Evolutionary conservation across 2,329 filamentous ascomycete species (phyloP), one percentile per base, ranked within the genome.

Genomic region (Plectosphaerella cucumerina): DNA sequence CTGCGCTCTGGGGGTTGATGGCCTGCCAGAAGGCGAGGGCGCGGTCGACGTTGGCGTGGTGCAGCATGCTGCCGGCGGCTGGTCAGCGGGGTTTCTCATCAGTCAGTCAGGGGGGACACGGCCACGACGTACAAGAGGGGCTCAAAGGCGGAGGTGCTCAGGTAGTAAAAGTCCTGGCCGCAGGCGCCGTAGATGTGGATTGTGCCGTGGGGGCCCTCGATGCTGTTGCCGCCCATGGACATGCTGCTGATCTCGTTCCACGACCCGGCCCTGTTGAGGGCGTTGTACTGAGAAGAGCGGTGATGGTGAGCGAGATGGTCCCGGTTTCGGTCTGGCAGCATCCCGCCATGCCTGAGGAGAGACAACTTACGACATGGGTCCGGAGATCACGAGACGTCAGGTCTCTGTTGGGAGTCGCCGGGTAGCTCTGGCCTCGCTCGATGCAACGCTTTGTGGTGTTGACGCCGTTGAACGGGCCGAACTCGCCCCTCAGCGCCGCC

Each of bases 41-140:
- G 39, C 84, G 78, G 59, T 87, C 83, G 49, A 87, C 75, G 58
- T 87, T 82, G 60, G 74, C 65, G 66, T 77, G 76, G 53, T 78
- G 75, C 9, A 79, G 69, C 70, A 75, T 73, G 54, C 73, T 76
- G 50, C 22, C 22, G 10, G 46, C 15, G 34, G 12, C 5, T 17
- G 26, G 48, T 23, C 23, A 37, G 20, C 26, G 26, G 26, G 17
- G 6, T 37, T 37, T 37, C 8, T 34, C 8, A 8, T 34, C 14
- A 8, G 15, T 14, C 15, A 10, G n/a, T 37, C 35, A 37, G 35
- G 35, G 35, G 15, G 17, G 35, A n/a, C 35, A 39, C 33, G 43
- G 37, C 21, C 35, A 33, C 20, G 11, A 65, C 67, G 53, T 59
- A 75, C 73, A 78, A 78, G 5, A 76, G 58, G 11, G 75, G 68